Evolutionary conservation across 192 early-diverging fungal species (phyloP), one percentile per base, ranked within the genome.

Genomic region (Obelidium mucronatum): DNA sequence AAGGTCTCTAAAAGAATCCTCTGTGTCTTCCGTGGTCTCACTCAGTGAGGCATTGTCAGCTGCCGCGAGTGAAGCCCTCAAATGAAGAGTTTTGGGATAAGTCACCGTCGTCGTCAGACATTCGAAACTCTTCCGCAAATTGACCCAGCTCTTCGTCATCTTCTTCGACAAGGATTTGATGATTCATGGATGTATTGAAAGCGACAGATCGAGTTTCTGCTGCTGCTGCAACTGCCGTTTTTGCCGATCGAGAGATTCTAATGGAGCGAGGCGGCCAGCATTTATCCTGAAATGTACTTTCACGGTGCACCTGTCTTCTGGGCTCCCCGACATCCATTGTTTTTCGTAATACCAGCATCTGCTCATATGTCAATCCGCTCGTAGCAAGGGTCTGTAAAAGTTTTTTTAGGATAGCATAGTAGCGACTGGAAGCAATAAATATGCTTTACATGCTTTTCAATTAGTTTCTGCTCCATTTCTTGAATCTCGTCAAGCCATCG

Each of bases 111-210:
- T 59, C 56, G 31, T 59, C 56, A 24, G 24, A 30, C 31, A 24
- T 59, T 59, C 24, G 8, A 33, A 59, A 59, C 24, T 59, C 56
- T 59, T 59, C 56, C 8, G 56, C 56, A 59, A 59, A 59, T 8
- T 22, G 8, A 19, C 56, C 56, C 24, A 30, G 24, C 13, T 59
- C 56, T 59, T 59, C 56, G 31, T 59, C 56, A 59, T 19, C 24
- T 0, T 19, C 44, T 48, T 48, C 11, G 44, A n/a, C n/a, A n/a
- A n/a, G n/a, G n/a, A n/a, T n/a, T n/a, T n/a, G n/a, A n/a, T n/a
- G n/a, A n/a, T n/a, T n/a, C n/a, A n/a, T n/a, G n/a, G n/a, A n/a
- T n/a, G n/a, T n/a, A n/a, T 48, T 48, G 44, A 44, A 19, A 15
- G 8, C 11, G 19, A 19, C 19, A 48, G 44, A 48, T 48, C 19